phyloP scores from a whole-genome alignment of 805 yeast species.

The Yarrowia osloensis region DNA sequence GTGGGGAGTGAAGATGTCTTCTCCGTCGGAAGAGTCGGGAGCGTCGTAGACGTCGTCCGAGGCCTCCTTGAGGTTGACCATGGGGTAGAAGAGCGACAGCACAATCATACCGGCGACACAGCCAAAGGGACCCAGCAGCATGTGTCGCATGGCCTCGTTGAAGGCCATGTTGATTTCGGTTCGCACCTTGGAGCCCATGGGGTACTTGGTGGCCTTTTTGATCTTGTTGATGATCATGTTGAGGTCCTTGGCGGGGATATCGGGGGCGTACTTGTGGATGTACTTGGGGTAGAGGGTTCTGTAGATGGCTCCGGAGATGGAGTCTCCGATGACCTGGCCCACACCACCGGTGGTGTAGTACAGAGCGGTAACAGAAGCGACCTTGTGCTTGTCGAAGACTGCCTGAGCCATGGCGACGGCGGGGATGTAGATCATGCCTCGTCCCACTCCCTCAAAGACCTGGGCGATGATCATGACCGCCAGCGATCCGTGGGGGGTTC shows the following conservation, averaged over 20 bases:
- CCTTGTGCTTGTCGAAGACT: constrained; percentile 25
- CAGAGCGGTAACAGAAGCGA: constrained; percentile 20
- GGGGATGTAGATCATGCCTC: constrained; percentile 27
- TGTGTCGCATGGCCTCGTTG: constrained; percentile 25
- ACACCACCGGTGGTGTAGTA: constrained; percentile 26
- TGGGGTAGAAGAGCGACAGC: constrained; percentile 14
- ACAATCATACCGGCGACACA: constrained; percentile 24
- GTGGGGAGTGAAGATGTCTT: neutral
- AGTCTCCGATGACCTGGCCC: constrained; percentile 16
- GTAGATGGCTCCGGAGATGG: constrained; percentile 27
- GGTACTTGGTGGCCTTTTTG: constrained; percentile 28
- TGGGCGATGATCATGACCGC: constrained; percentile 27
- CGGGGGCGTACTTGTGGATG: constrained; percentile 25
- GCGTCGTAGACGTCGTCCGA: constrained; percentile 2
- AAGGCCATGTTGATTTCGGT: constrained; percentile 24
- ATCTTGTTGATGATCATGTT: constrained; percentile 28
- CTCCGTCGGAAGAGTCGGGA: constrained; percentile 8
- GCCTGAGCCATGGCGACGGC: constrained; percentile 30
- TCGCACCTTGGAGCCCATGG: constrained; percentile 24
- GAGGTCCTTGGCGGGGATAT: constrained; percentile 13
- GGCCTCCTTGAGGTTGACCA: constrained; percentile 24
- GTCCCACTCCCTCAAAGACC: constrained; percentile 28
- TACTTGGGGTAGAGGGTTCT: constrained; percentile 21
- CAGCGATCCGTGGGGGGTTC: constrained; percentile 13
- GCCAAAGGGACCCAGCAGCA: constrained; percentile 21